phyloP scores from a whole-genome alignment of 1,284 basidiomycete species.

The Boletus sp. region DNA sequence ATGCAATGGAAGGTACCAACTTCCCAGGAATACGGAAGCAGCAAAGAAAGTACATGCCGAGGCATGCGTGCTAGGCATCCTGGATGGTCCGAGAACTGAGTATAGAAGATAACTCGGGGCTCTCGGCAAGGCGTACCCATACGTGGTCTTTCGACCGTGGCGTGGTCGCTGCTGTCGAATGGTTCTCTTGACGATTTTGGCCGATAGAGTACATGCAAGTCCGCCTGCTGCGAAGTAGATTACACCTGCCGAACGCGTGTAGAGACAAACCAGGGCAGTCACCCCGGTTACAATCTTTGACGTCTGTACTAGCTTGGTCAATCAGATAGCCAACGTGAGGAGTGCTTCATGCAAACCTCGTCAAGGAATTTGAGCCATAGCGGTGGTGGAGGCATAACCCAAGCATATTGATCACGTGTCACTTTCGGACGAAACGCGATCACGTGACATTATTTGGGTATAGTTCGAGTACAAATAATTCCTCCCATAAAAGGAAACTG shows the following conservation, averaged over 20 bases:
- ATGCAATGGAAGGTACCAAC: constrained; percentile 49
- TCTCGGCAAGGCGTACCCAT: constrained; percentile 49
- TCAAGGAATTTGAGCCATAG: constrained; percentile 30
- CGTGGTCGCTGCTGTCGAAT: constrained; percentile 73
- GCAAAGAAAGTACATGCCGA: constrained; percentile 72
- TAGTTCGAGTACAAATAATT: constrained; percentile 30
- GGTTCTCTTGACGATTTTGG: constrained; percentile 64
- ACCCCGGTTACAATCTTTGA: constrained; percentile 48
- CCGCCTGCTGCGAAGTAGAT: constrained; percentile 68
- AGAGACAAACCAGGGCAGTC: constrained; percentile 56
- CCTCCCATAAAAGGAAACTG: constrained; percentile 22
- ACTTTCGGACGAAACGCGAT: constrained; percentile 28
- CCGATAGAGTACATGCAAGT: constrained; percentile 55
- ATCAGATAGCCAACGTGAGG: constrained; percentile 8
- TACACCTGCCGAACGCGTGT: constrained; percentile 66
- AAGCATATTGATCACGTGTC: constrained; percentile 14
- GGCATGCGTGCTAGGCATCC: constrained; percentile 89
- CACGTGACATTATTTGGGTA: constrained; percentile 33
- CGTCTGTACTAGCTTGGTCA: constrained; percentile 15
- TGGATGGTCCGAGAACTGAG: constrained; percentile 32
- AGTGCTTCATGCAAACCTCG: constrained; percentile 28
- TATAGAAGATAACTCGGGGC: neutral
- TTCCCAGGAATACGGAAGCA: constrained; percentile 62
- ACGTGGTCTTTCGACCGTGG: constrained; percentile 49
- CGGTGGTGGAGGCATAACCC: constrained; percentile 7